Base-by-base conservation (phyloP, 495 filamentous ascomycete genomes). In the Durotheca rogersii region DNA sequence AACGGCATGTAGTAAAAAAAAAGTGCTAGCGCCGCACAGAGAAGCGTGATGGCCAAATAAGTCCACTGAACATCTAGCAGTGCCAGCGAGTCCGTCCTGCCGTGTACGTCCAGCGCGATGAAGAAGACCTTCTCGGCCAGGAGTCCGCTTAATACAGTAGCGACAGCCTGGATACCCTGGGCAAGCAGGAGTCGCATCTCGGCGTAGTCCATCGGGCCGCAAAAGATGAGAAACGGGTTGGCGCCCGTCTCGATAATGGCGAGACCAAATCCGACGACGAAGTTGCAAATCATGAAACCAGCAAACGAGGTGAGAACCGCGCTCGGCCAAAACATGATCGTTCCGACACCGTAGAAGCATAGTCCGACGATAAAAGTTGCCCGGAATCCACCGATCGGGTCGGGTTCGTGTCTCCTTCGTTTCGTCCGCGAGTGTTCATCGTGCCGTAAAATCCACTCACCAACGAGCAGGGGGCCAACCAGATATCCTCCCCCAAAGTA, bases 51-150 rank as follows among this genome's bases (percentile, higher is more conserved):
- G 38, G 78, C 84, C 0, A 89, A 76, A 60, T 89, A 90, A 0
- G 84, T 80, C 86, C 87, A 89, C 63, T 90, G 87, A 15, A 90
- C 86, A 38, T 84, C 77, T 37, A 86, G 75, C 1, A 81, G 67
- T 1, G 66, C 68, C 7, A 56, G 56, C 3, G 67, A 60, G 5
- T 46, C 39, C 7, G 41, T 41, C 35, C 51, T 60, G 12, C 58
- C 41, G 4, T 32, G 35, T 18, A 31, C 43, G 30, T 58, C 45
- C 2, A 62, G 43, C 10, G 60, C 65, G 14, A 66, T 73, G 65
- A 89, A 90, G 67, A 88, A 85, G 15, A 81, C 84, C 43, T 81
- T 83, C 9, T 84, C 79, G 2, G 82, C 86, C 10, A 90, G 71
- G 0, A 87, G 69, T 1, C 83, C 83, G 16, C 76, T 81, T 18